Evolutionary conservation across 805 yeast genomes (phyloP).

Genomic region (Candida caryicola): DNA sequence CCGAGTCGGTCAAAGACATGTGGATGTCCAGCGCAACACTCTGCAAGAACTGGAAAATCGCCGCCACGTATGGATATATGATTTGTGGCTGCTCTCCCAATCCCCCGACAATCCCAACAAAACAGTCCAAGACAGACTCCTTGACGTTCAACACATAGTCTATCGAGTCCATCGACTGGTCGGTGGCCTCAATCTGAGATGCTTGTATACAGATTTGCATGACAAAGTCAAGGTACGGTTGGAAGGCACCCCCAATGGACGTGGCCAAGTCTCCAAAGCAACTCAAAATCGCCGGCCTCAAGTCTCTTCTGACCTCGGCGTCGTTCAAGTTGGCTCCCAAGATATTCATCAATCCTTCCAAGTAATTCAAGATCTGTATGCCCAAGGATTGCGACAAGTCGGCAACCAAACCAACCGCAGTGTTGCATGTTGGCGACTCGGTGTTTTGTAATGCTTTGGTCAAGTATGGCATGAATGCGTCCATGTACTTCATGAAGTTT

Average conservation of each 20-base stretch:
- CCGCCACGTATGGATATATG: slow-evolving; percentile 61
- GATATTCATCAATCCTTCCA: slow-evolving; percentile 77
- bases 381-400: slow-evolving; percentile 91
- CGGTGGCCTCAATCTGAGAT: slow-evolving; percentile 60
- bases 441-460: slow-evolving; percentile 76
- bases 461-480: slow-evolving; percentile 78
- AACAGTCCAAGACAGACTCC: slow-evolving; percentile 92
- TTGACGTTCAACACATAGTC: slow-evolving; percentile 72
- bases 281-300: slow-evolving; percentile 83
- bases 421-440: slow-evolving; percentile 77
- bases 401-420: slow-evolving; percentile 93
- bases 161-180: slow-evolving; percentile 65
- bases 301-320: slow-evolving; percentile 67
- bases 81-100: slow-evolving; percentile 64
- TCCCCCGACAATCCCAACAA: slow-evolving; percentile 95
- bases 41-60: slow-evolving; percentile 68
- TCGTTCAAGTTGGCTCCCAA: slow-evolving; percentile 72
- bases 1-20: slow-evolving; percentile 61
- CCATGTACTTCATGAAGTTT: slow-evolving; percentile 72
- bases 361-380: slow-evolving; percentile 65
- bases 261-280: slow-evolving; percentile 96
- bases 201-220: slow-evolving; percentile 75
- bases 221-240: slow-evolving; percentile 73
- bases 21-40: slow-evolving; percentile 57
- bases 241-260: slow-evolving; percentile 74